Percentiles rank a stretch among this genome's conserved stretches.
Conservation (phyloP, 805 yeast species). For the Candida cerambycidarum region DNA sequence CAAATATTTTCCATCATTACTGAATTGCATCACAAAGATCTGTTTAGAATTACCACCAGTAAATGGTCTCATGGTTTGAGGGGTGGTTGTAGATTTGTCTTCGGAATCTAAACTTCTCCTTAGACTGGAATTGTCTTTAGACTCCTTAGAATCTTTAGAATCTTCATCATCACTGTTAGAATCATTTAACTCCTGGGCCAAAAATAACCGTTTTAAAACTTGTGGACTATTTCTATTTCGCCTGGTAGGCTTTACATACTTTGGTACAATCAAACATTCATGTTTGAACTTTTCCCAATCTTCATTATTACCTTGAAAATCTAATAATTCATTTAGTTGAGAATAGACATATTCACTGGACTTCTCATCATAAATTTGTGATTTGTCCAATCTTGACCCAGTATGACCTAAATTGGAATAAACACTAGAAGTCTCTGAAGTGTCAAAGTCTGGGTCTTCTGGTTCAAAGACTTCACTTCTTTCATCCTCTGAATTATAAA, state of each 20-base stretch:
- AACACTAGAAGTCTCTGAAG: constrained; percentile 10
- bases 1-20: constrained; percentile 74
- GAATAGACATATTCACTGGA: constrained; percentile 4
- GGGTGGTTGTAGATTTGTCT: background rate
- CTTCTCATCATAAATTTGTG: constrained; percentile 7
- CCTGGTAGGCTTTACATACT: constrained; percentile 50
- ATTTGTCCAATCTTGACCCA: constrained; percentile 9
- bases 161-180: constrained; percentile 15
- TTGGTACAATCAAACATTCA: constrained; percentile 51
- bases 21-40: constrained; percentile 73
- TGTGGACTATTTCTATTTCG: constrained; percentile 47
- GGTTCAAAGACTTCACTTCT: constrained; percentile 8
- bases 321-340: constrained; percentile 6
- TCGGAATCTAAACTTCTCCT: background rate
- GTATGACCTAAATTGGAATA: constrained; percentile 4
- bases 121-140: background rate
- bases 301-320: background rate
- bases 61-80: background rate
- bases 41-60: constrained; percentile 35
- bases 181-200: constrained; percentile 61
- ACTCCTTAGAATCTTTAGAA: constrained; percentile 5
- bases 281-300: constrained; percentile 31
- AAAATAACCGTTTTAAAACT: constrained; percentile 51
- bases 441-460: constrained; percentile 4
- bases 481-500: constrained; percentile 25